Conservation (phyloP, 2,329 filamentous ascomycete species). For the Cercospora beticola region DNA sequence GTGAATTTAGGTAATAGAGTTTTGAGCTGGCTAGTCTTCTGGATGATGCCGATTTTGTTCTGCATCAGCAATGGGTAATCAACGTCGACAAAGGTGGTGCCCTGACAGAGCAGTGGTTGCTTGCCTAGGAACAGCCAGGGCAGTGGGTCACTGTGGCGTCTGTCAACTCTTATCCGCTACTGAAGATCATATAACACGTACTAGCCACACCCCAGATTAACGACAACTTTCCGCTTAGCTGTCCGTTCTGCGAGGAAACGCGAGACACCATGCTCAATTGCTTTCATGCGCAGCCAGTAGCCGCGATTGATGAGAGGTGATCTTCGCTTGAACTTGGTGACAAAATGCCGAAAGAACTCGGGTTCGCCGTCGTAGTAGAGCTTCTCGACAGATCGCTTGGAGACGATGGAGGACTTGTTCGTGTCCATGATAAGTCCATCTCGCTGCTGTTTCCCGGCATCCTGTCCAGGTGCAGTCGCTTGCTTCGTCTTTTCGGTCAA, state of each 20-base stretch:
- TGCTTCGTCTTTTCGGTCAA: conserved; percentile 17
- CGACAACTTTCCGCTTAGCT: conserved; percentile 65
- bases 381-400: conserved; percentile 88
- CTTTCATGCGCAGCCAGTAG: conserved; percentile 82
- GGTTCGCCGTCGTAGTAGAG: conserved; percentile 75
- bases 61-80: conserved; percentile 80
- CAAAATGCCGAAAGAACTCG: conserved; percentile 85
- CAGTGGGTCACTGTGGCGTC: conserved; percentile 68
- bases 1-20: conserved; percentile 46
- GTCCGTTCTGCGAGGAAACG: conserved; percentile 65
- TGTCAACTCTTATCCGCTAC: conserved; percentile 11
- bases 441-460: conserved; percentile 31
- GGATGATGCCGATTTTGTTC: conserved; percentile 69
- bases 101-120: conserved; percentile 58
- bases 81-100: conserved; percentile 74
- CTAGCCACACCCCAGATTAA: conserved; percentile 91
- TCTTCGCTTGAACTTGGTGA: conserved; percentile 76
- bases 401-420: conserved; percentile 88
- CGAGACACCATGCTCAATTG: conserved; percentile 71
- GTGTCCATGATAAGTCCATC: conserved; percentile 54
- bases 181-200: conserved; percentile 44
- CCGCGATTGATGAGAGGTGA: conserved; percentile 89
- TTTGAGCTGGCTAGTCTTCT: conserved; percentile 61
- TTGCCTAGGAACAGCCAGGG: conserved; percentile 78
- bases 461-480: conserved; percentile 10